These are phyloP conservation scores for Colletotrichum endophyticum DNA, from an alignment of 2,329 filamentous ascomycete species.

Conservation along the genomic window DNA sequence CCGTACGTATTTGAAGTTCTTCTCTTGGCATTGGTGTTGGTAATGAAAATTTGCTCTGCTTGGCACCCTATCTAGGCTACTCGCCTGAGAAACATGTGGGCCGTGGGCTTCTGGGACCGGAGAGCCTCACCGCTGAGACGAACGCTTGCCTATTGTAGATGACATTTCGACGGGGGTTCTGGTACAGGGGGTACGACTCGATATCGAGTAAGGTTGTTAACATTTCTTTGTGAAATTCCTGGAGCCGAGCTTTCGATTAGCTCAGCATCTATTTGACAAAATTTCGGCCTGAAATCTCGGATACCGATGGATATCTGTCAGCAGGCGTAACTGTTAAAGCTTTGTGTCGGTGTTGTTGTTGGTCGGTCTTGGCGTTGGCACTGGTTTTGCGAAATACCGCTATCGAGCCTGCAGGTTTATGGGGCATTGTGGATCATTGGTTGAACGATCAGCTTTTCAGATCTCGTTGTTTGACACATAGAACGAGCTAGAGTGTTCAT, in stretches of 20 bases:
- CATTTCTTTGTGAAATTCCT: background rate
- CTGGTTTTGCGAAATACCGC: rapidly evolving
- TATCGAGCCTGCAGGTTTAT: too few relatives aligned
- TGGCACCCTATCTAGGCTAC: background rate
- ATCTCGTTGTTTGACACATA: too few relatives aligned
- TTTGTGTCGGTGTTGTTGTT: background rate
- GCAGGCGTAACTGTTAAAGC: background rate
- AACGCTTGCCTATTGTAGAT: background rate
- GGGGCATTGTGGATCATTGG: background rate
- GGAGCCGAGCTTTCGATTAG: too few relatives aligned
- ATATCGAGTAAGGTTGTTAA: rapidly evolving
- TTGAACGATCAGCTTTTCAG: too few relatives aligned
- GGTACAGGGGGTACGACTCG: background rate
- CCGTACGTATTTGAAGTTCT: too few relatives aligned
- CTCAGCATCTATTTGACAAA: background rate
- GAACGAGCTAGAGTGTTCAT: too few relatives aligned
- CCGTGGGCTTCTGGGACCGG: background rate
- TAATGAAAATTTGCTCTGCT: background rate
- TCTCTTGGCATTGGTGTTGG: background rate
- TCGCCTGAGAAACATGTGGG: background rate
- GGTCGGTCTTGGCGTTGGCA: background rate
- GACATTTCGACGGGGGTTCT: background rate
- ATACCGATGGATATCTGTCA: background rate
- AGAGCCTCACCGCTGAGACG: background rate
- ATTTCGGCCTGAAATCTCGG: background rate